Base-by-base conservation (phyloP, 768 basidiomycete genomes). In the Suillus spraguei region DNA sequence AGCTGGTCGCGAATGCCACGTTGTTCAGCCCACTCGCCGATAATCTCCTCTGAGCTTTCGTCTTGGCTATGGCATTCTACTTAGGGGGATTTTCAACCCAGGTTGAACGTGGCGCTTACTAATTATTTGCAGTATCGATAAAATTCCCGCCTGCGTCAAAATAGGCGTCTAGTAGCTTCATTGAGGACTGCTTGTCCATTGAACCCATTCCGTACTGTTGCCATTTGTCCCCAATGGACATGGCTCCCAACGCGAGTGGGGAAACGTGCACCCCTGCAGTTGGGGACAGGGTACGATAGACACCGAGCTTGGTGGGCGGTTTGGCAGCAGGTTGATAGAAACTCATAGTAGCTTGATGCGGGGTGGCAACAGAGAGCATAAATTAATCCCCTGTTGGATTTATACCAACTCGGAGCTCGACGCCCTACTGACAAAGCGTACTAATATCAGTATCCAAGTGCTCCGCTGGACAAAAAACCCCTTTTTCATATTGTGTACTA, bases 161-260 rank as follows among this genome's bases (percentile, higher is more conserved):
- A 68, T 67, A 83, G 10, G 79, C 78, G 47, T 85, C 82, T 16
- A 85, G 75, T 9, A 85, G 72, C 68, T 79, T 71, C 69, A 83
- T 82, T 1, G 78, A 74, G 11, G 69, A 60, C 32, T 79, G 74
- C 71, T 83, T 83, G 67, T 72, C 64, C 78, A 82, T 81, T 3
- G 68, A 61, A n/a, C 84, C 83, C 77, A 78, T 66, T 36, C 79
- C 70, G 24, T 61, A 50, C 13, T 68, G 22, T 0, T 65, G 68
- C 82, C 82, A 83, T 58, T 79, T 74, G 64, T 82, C 78, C 8
- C 83, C 82, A 39, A 83, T 79, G 70, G 74, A 81, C 81, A 82
- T 80, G 2, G 76, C 83, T 3, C 83, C 83, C 33, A 85, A 78
- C 36, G 74, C 73, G 22, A 85, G 68, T 0, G 83, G 82, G 3